Evolutionary conservation across 129 eudicot species (phyloP), one percentile per base, ranked within the genome.

Genomic region (Lactuca sativa): DNA sequence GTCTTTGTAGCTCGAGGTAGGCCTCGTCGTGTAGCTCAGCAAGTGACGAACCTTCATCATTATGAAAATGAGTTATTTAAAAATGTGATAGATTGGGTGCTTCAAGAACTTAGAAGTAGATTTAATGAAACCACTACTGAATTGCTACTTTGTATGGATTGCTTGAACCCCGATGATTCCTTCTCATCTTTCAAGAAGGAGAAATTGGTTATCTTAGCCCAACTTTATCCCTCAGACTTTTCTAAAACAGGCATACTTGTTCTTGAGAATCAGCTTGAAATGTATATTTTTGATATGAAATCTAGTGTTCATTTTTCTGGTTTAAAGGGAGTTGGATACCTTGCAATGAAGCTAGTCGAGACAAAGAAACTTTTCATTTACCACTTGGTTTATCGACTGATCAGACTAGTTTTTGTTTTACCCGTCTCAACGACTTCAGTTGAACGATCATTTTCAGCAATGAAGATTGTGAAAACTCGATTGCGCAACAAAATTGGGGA

Each of bases 171-270:
- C 1, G 12, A 15, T 63, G 68, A 63, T 16, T 40, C 33, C 1
- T 38, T 63, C 54, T 63, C 68, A 16, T 63, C 53, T 41, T 63
- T 63, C 12, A 40, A 41, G 6, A 63, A 40, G 34, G 68, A 40
- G 15, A 15, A 63, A 53, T 63, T 63, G 15, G 7, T 63, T 63
- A 6, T 3, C 15, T 63, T 63, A 41, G 34, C 54, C 4, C n/a
- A 63, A 53, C 9, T 63, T 17, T 63, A 38, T 63, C 44, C n/a
- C 10, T 16, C 15, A 0, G 68, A 63, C 17, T 63, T 63, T 63
- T 63, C 54, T 4, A 36, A 63, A 31, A 63, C 3, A 17, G 14
- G n/a, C 40, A 36, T 36, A 3, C 6, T 36, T 36, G 40, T 36
- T 34, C 9, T 61, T 34, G 25, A 34, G 4, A 61, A 36, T 49